These are phyloP conservation scores for Botrytis aclada DNA, from an alignment of 2,329 filamentous ascomycete species.

Conservation along the genomic window DNA sequence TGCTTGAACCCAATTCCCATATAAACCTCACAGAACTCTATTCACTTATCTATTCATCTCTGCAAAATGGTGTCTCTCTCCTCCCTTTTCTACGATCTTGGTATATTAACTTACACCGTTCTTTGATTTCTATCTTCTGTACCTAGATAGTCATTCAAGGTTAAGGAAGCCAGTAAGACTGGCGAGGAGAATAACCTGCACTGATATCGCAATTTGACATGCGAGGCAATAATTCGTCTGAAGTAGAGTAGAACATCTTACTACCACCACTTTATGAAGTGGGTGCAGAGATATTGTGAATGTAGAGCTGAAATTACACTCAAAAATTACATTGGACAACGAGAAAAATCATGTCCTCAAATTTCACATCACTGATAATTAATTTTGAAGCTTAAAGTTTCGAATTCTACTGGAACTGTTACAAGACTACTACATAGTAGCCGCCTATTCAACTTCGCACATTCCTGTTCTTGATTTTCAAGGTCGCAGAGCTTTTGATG, in stretches of 20 bases:
- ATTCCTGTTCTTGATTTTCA: rapidly evolving
- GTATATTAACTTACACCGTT: not conserved
- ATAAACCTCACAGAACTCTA: not conserved
- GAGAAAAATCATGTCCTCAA: not conserved
- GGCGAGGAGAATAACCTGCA: not conserved
- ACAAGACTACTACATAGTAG: rapidly evolving
- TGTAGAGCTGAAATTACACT: not conserved
- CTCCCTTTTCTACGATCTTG: not conserved
- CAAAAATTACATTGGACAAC: not conserved
- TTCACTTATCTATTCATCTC: not conserved
- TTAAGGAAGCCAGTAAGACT: no score
- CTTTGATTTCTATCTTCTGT: not conserved
- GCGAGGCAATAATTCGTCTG: not conserved
- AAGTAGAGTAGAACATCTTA: rapidly evolving
- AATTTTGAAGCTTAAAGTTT: not conserved
- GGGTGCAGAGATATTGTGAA: not conserved
- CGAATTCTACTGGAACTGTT: not conserved
- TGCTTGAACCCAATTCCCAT: not conserved
- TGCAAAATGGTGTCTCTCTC: rapidly evolving
- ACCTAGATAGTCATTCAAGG: not conserved
- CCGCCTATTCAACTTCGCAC: not conserved
- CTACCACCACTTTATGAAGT: not conserved
- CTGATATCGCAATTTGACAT: not conserved
- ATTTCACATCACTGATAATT: not conserved
- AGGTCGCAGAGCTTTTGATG: rapidly evolving